Evolutionary conservation across 805 yeast genomes (phyloP).

Genomic region (Jamesozyma rosinii): DNA sequence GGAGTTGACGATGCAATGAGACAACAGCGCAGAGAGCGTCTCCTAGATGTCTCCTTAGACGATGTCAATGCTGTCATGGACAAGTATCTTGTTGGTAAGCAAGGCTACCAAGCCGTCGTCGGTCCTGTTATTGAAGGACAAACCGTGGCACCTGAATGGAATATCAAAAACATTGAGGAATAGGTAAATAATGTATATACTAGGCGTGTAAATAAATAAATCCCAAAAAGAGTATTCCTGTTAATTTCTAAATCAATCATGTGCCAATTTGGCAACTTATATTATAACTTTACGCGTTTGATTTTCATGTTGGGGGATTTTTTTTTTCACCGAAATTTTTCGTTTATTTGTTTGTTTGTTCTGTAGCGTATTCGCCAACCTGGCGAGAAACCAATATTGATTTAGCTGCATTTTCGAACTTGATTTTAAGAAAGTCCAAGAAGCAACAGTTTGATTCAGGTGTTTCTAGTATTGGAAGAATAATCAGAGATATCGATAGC

Average conservation of each 20-base stretch:
- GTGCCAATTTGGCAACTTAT: neutral
- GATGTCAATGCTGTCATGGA: slow-evolving; percentile 63
- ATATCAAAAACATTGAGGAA: slow-evolving; percentile 8
- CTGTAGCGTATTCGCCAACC: slow-evolving; percentile 1
- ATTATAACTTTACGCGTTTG: neutral
- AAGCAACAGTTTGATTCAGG: neutral
- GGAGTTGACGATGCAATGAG: slow-evolving; percentile 71
- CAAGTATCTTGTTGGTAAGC: slow-evolving; percentile 36
- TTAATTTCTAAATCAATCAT: too few relatives aligned
- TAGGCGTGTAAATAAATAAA: slow-evolving; percentile 1
- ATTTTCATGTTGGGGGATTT: neutral
- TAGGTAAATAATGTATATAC: neutral
- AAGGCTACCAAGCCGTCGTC: slow-evolving; percentile 13
- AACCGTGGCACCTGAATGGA: slow-evolving; percentile 14
- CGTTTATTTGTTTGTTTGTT: neutral
- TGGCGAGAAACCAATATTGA: neutral
- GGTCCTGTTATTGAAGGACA: slow-evolving; percentile 15
- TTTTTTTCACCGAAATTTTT: neutral
- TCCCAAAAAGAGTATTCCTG: neutral
- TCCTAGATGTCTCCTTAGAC: slow-evolving; percentile 53
- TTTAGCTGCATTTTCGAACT: neutral
- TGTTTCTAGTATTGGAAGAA: neutral
- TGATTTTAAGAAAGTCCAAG: neutral
- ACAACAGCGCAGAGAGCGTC: slow-evolving; percentile 66
- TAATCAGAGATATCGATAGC: neutral